phyloP scores from a whole-genome alignment of 2,329 filamentous ascomycete genomes.

The Aspergillus brasiliensis region DNA sequence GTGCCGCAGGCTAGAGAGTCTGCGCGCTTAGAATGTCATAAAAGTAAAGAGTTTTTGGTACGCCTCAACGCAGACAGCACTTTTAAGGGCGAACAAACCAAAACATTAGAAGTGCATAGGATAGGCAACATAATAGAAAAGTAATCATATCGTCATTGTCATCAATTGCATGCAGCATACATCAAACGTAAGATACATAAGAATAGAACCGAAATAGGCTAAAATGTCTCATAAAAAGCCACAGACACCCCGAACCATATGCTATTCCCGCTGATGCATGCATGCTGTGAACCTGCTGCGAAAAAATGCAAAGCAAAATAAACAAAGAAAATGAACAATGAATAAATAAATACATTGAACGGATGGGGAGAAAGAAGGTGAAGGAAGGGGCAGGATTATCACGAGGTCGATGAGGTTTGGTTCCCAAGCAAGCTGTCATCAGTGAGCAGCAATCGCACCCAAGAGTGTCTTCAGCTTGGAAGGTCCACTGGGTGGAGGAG shows the following conservation, averaged over 20 bases:
- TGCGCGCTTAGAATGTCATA: no score
- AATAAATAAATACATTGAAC: background rate
- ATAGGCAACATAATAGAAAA: background rate
- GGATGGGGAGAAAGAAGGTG: background rate
- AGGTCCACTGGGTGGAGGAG: conserved; percentile 28
- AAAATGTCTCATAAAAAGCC: background rate
- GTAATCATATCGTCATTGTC: background rate
- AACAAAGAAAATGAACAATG: background rate
- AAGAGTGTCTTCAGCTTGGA: conserved; percentile 35
- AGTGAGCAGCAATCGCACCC: conserved; percentile 33
- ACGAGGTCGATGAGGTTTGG: background rate
- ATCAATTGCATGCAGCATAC: background rate
- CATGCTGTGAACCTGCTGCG: background rate
- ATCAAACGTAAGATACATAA: conserved; percentile 2
- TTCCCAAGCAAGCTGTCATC: conserved; percentile 5
- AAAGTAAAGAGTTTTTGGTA: no score
- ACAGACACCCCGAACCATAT: conserved; percentile 2
- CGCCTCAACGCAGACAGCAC: background rate
- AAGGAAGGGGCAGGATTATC: background rate
- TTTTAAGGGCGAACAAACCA: background rate
- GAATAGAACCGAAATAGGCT: background rate
- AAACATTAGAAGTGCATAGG: background rate
- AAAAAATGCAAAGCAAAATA: background rate
- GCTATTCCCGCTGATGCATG: conserved; percentile 2
- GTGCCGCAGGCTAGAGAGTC: no score